phyloP scores from a whole-genome alignment of 2,329 filamentous ascomycete species.

The Fusarium nodosum region DNA sequence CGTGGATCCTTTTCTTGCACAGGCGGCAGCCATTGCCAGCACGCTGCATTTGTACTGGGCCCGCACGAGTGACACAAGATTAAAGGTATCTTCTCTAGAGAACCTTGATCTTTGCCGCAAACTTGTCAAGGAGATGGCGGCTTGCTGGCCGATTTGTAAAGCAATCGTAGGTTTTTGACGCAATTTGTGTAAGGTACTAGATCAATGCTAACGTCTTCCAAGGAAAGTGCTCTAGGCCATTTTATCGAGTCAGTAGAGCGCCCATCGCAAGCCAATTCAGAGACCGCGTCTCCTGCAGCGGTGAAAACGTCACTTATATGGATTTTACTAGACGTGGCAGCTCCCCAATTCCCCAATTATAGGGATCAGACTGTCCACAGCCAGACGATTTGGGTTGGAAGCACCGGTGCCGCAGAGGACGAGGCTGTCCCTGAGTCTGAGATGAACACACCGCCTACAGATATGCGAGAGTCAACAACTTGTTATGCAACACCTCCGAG shows the following conservation, averaged over 20 bases:
- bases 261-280: rapidly evolving
- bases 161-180: conserved; percentile 12
- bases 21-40: conserved; percentile 33
- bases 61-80: not conserved
- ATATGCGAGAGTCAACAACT: conserved; percentile 39
- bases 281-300: not conserved
- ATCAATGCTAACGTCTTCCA: rapidly evolving
- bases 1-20: conserved; percentile 32
- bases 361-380: not conserved
- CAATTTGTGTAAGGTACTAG: rapidly evolving
- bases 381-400: not conserved
- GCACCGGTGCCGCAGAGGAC: not conserved
- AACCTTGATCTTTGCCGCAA: conserved; percentile 28
- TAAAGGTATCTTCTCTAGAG: conserved; percentile 1
- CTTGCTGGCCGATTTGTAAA: conserved; percentile 30
- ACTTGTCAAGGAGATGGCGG: conserved; percentile 28
- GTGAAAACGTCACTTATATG: conserved; percentile 30
- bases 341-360: conserved; percentile 34
- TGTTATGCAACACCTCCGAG: conserved; percentile 36
- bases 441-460: conserved; percentile 7
- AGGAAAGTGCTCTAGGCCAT: conserved; percentile 13
- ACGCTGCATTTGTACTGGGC: conserved; percentile 30
- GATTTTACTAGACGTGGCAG: conserved; percentile 25
- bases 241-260: conserved; percentile 20
- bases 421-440: not conserved